Evolutionary conservation across 2,329 filamentous ascomycete genomes (phyloP).

Genomic region (Fusarium sp.): DNA sequence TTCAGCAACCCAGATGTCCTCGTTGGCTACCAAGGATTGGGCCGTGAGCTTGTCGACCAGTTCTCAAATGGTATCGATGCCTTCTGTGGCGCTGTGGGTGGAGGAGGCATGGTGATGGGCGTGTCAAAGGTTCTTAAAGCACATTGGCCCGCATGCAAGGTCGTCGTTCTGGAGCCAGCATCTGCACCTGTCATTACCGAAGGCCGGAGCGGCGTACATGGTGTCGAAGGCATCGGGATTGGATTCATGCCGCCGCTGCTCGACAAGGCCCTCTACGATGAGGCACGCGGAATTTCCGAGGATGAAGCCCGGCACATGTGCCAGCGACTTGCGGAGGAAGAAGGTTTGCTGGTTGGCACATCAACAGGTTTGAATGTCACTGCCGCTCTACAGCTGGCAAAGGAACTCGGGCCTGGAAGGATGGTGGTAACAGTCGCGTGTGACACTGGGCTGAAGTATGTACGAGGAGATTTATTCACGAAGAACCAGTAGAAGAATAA

Average conservation of each 20-base stretch:
- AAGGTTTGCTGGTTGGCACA: not conserved
- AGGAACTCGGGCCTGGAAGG: not conserved
- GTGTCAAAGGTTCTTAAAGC: no score
- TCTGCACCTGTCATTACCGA: not conserved
- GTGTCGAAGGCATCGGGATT: not conserved
- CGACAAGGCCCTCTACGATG: not conserved
- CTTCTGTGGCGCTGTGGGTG: no score
- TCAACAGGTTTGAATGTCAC: not conserved
- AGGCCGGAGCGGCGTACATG: not conserved
- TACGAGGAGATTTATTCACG: not conserved
- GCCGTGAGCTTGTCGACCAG: no score
- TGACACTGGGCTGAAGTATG: conserved; percentile 2
- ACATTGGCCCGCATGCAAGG: no score
- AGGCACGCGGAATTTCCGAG: not conserved
- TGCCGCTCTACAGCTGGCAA: not conserved
- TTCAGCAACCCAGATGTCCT: no score
- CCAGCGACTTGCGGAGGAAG: not conserved
- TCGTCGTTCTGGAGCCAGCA: not conserved
- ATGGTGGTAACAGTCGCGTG: conserved; percentile 1
- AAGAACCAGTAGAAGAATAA: no score
- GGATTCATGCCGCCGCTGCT: not conserved
- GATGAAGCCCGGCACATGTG: not conserved
- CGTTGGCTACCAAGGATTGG: no score
- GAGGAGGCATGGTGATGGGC: no score
- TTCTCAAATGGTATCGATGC: no score